phyloP scores from a whole-genome alignment of 257 asterid genomes.

The Solanum gandarillasii region DNA sequence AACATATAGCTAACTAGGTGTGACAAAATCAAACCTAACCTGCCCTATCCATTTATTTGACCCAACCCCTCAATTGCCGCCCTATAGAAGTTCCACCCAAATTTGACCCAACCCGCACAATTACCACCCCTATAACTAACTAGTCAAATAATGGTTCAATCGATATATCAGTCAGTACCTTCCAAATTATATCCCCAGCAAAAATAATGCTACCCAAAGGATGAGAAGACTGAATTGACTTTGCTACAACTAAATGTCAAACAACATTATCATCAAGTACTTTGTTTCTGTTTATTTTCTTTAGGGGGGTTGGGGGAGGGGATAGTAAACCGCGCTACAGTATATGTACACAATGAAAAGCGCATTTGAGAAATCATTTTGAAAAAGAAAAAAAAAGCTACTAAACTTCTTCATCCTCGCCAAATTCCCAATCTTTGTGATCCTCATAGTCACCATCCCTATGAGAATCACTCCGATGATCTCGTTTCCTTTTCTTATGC shows the following conservation, averaged over 20 bases:
- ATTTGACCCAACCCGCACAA: not conserved
- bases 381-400: not conserved
- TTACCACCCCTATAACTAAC: not conserved
- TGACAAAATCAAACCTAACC: not conserved
- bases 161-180: not conserved
- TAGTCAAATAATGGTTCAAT: not conserved
- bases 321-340: not conserved
- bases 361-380: not conserved
- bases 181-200: not conserved
- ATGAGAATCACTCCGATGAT: conserved; percentile 17
- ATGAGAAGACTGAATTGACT: not conserved
- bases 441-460: conserved; percentile 18
- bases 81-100: not conserved
- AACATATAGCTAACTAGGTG: not conserved
- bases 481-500: conserved; percentile 49
- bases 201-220: not conserved
- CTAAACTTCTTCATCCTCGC: conserved; percentile 43
- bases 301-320: not conserved
- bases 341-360: not conserved
- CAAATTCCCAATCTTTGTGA: conserved; percentile 15
- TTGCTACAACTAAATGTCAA: not conserved
- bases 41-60: not conserved
- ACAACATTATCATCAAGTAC: not conserved
- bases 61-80: too few species aligned
- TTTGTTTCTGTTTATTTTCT: not conserved